These are phyloP conservation scores for Melanopsichium pennsylvanicum DNA, from an alignment of 1,284 basidiomycete species.

Conservation along the genomic window DNA sequence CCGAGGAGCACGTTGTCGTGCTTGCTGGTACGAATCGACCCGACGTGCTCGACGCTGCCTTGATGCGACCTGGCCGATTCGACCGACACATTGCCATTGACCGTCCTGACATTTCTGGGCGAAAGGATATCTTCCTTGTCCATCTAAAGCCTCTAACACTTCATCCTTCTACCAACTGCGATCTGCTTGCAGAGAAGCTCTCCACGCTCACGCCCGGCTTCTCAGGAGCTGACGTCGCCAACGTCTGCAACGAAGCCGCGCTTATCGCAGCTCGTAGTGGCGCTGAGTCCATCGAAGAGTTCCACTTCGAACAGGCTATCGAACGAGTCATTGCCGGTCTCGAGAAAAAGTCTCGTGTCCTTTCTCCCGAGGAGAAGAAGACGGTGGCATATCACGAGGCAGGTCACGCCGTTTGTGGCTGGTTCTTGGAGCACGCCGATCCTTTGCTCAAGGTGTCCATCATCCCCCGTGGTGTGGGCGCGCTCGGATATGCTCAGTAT, in stretches of 20 bases:
- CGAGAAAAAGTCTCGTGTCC: slow-evolving; percentile 91
- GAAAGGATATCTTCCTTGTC: slow-evolving; percentile 92
- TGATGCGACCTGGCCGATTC: slow-evolving; percentile 96
- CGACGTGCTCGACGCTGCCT: slow-evolving; percentile 91
- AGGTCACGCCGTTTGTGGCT: slow-evolving; percentile 96
- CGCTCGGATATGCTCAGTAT: slow-evolving; percentile 95
- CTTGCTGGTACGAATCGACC: slow-evolving; percentile 96
- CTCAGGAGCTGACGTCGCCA: slow-evolving; percentile 97
- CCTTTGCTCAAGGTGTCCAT: slow-evolving; percentile 98
- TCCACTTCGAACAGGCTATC: slow-evolving; percentile 95
- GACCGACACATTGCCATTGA: slow-evolving; percentile 97
- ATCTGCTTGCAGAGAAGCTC: slow-evolving; percentile 75
- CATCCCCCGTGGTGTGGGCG: slow-evolving; percentile 93
- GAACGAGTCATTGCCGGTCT: slow-evolving; percentile 97
- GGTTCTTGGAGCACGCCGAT: slow-evolving; percentile 97
- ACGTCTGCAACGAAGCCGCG: slow-evolving; percentile 98
- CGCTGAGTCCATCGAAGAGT: slow-evolving; percentile 80
- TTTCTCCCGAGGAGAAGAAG: slow-evolving; percentile 96
- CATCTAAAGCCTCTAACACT: slow-evolving; percentile 83
- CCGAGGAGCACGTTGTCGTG: slow-evolving; percentile 93
- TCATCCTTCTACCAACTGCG: slow-evolving; percentile 32
- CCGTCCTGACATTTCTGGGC: slow-evolving; percentile 89
- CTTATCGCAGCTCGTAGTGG: slow-evolving; percentile 88
- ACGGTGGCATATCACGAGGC: slow-evolving; percentile 99
- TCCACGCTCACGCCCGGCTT: slow-evolving; percentile 96